Evolutionary conservation across 345 rosid genomes (phyloP).

Genomic region (Pugionium cornutum): DNA sequence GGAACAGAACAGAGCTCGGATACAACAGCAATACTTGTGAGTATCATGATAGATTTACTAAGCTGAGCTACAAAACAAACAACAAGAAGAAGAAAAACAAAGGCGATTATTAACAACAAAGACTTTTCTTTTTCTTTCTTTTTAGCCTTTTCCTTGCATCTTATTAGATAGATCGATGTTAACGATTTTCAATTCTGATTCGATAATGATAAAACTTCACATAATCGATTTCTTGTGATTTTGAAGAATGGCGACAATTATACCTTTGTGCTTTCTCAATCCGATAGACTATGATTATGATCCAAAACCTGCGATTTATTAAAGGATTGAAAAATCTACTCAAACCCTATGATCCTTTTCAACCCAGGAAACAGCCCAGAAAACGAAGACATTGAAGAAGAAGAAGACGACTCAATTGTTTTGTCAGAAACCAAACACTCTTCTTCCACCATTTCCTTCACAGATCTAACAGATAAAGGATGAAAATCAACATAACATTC

Average conservation of each 20-base stretch:
- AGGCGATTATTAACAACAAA: conserved; percentile 7
- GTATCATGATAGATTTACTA: conserved; percentile 12
- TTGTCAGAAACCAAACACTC: conserved; percentile 53
- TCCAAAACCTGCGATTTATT: background rate
- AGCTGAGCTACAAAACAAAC: conserved; percentile 18
- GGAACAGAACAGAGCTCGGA: conserved; percentile 89
- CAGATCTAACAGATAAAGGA: conserved; percentile 71
- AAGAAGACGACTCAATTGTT: conserved; percentile 9
- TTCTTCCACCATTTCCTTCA: conserved; percentile 65
- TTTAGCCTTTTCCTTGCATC: background rate
- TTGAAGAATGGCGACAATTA: too few species aligned
- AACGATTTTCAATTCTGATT: too few species aligned
- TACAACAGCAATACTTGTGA: conserved; percentile 85
- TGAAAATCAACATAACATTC: conserved; percentile 65
- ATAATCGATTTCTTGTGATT: too few species aligned
- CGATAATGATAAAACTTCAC: too few species aligned
- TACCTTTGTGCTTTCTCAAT: too few species aligned
- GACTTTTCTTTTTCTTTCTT: background rate
- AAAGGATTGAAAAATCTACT: conserved; percentile 23
- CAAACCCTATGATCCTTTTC: conserved; percentile 64
- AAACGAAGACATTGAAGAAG: conserved; percentile 26
- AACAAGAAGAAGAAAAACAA: background rate
- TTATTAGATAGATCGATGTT: too few species aligned
- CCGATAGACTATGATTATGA: background rate
- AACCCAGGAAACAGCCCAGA: conserved; percentile 56